phyloP scores from a whole-genome alignment of 2,329 filamentous ascomycete genomes.

The Sporothrix schenckii region DNA sequence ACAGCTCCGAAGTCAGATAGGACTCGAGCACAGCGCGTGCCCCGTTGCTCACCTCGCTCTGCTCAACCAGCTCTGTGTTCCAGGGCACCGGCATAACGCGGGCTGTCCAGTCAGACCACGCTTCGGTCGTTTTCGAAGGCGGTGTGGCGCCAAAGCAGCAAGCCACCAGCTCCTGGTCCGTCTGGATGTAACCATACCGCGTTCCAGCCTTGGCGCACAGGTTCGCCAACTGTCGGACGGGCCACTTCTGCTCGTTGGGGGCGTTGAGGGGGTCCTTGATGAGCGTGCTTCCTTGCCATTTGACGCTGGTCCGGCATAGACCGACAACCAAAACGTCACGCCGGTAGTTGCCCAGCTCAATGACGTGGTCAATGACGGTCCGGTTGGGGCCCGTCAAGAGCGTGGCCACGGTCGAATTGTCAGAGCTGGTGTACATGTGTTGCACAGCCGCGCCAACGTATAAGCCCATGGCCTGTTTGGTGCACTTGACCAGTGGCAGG shows the following conservation, averaged over 20 bases:
- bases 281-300: background rate
- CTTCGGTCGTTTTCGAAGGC: background rate
- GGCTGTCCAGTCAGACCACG: background rate
- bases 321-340: slow-evolving; percentile 3
- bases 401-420: background rate
- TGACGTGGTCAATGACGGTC: background rate
- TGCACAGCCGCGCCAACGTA: background rate
- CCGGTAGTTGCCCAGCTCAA: slow-evolving; percentile 10
- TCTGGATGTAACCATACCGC: slow-evolving; percentile 18
- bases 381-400: background rate
- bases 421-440: background rate
- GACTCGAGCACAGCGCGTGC: background rate
- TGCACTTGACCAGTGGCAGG: background rate
- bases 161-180: slow-evolving; percentile 8
- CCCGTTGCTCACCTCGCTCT: background rate
- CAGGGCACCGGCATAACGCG: slow-evolving; percentile 11
- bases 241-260: background rate
- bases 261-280: background rate
- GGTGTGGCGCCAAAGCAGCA: background rate
- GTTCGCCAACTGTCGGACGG: slow-evolving; percentile 11
- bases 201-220: background rate
- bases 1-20: slow-evolving; percentile 16
- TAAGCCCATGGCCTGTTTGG: background rate
- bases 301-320: background rate
- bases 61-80: background rate